phyloP scores from a whole-genome alignment of 2,329 filamentous ascomycete genomes.

The Fusarium mangiferae region DNA sequence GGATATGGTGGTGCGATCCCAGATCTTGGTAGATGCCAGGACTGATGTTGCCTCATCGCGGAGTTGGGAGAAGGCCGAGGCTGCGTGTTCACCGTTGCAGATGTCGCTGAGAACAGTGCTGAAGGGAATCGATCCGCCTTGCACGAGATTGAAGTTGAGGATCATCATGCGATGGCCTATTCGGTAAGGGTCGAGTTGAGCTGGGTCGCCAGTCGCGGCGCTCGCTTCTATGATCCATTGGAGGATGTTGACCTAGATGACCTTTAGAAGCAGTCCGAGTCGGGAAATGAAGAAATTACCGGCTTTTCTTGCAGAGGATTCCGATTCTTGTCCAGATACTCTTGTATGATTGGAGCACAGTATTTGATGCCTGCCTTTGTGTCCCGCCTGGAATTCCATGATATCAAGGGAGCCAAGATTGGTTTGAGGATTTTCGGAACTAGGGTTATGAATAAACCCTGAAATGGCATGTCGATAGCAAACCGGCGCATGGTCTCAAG shows the following conservation, averaged over 20 bases:
- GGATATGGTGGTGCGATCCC: neutral
- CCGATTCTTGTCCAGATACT: neutral
- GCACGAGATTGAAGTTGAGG: neutral
- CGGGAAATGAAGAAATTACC: neutral
- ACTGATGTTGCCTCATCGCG: neutral
- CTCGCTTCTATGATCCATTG: neutral
- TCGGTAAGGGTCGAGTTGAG: neutral
- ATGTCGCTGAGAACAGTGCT: neutral
- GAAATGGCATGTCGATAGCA: neutral
- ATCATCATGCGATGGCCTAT: neutral
- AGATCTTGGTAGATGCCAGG: neutral
- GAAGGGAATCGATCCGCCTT: neutral
- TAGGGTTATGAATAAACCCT: neutral
- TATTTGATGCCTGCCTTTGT: neutral
- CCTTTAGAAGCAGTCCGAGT: rapidly evolving
- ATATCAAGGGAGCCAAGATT: neutral
- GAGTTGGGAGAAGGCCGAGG: neutral
- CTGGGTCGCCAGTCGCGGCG: neutral
- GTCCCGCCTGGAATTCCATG: neutral
- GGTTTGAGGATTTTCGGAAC: neutral
- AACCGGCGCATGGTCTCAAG: neutral
- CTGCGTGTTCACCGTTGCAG: neutral
- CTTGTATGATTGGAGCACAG: neutral
- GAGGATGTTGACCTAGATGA: neutral
- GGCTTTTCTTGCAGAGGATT: neutral